Base-by-base conservation (phyloP, 345 rosid genomes). In the Eucalyptus cloeziana region DNA sequence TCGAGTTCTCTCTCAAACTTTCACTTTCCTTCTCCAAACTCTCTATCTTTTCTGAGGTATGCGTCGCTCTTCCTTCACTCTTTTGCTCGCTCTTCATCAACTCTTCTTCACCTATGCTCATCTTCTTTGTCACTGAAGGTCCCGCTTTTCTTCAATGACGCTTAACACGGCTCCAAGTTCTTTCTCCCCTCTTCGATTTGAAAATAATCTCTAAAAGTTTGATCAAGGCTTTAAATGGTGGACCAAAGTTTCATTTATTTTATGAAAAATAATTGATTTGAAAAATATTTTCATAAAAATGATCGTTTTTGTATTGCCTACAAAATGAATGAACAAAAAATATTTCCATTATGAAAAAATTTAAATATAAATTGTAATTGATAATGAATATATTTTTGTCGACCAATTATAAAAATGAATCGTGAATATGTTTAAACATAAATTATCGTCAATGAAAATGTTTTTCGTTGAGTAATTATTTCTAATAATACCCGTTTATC, bases 141-240 rank as follows among this genome's bases (percentile, higher is more conserved):
- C 22, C 19, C 0, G 5, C 37, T 64, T 2, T 62, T 67, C 79
- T n/a, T 64, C 16, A 67, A 15, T 1, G 37, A 31, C 40, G 3
- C 40, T 8, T 33, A 67, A 31, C 6, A 67, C 17, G 4, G 0
- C 21, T 67, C 40, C 40, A 67, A 33, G 40, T 31, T 31, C 79
- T 31, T 17, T 31, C 22, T 31, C 40, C 12, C 40, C 40, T 67
- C 0, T 52, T 0, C 0, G 1, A 52, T 52, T 52, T 52, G 58
- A 52, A 52, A 52, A 52, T 52, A 8, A 52, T 52, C 10, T 21
- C 0, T 21, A 1, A 52, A 52, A 21, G 1, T 52, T 56, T 56
- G 13, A 24, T 22, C 2, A 22, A 56, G 1, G 6, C 30, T 24
- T 25, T 0, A 9, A 1, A 56, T 52, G 1, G 3, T 10, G 6